These are phyloP conservation scores for Cinnamomum chago DNA, from an alignment of 164 flowering plant species.

Conservation along the genomic window DNA sequence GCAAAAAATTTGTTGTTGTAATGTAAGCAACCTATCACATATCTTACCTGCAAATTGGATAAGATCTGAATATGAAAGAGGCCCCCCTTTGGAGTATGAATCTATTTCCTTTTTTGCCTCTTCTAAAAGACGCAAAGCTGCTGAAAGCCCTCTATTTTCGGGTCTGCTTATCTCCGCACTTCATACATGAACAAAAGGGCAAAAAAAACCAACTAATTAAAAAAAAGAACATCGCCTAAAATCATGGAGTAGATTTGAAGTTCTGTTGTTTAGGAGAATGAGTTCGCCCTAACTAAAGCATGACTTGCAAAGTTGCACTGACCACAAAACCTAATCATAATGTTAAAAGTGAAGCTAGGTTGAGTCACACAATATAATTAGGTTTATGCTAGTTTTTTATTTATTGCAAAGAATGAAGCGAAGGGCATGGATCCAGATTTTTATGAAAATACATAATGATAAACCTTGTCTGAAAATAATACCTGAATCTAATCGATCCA, in stretches of 20 bases:
- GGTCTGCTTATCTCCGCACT: slow-evolving; percentile 97
- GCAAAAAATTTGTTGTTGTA: too few relatives aligned
- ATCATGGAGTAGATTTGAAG: too few relatives aligned
- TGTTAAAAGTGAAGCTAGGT: not conserved
- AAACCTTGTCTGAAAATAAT: slow-evolving; percentile 11
- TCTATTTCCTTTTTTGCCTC: slow-evolving; percentile 84
- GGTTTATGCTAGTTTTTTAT: too few relatives aligned
- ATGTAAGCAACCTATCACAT: not conserved
- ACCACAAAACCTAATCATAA: not conserved
- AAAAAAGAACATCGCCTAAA: too few relatives aligned
- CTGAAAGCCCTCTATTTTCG: slow-evolving; percentile 78
- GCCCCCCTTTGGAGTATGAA: slow-evolving; percentile 87
- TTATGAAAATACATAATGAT: too few relatives aligned
- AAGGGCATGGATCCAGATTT: too few relatives aligned
- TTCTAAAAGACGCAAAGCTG: slow-evolving; percentile 67
- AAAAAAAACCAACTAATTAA: not conserved
- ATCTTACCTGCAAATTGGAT: slow-evolving; percentile 76
- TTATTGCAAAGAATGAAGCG: too few relatives aligned
- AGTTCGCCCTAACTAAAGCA: too few relatives aligned
- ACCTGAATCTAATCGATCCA: slow-evolving; percentile 95
- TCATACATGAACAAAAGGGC: slow-evolving; percentile 27
- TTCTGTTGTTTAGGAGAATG: too few relatives aligned
- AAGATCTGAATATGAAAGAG: slow-evolving; percentile 86
- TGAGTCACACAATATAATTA: too few relatives aligned
- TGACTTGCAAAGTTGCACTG: too few relatives aligned